A percentile compares a stretch with the other conserved stretches of the same genome.
Conservation (phyloP, 345 rosid genomes). For the Syzygium grande region DNA sequence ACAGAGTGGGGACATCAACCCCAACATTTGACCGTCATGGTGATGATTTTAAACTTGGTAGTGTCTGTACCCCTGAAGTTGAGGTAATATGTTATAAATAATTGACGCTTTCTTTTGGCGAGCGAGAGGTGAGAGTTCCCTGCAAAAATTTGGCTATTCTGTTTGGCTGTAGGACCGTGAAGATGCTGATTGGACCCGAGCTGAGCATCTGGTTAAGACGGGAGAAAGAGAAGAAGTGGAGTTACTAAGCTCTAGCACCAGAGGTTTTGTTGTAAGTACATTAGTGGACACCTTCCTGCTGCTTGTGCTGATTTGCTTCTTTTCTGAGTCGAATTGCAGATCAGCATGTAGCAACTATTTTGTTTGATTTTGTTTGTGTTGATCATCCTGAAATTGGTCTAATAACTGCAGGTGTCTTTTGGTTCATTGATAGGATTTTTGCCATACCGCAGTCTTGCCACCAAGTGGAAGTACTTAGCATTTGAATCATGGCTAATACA, state of each 20-base stretch:
- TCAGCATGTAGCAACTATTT: background rate
- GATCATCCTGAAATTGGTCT: conserved; percentile 1
- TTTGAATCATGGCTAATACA: conserved; percentile 90
- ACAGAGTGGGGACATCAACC: background rate
- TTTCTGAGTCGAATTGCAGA: background rate
- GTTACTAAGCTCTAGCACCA: conserved; percentile 63
- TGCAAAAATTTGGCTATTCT: conserved; percentile 6
- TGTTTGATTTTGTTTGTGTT: background rate
- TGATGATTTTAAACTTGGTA: background rate
- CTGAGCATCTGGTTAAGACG: conserved; percentile 46
- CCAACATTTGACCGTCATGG: conserved; percentile 10
- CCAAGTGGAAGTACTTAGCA: conserved; percentile 80
- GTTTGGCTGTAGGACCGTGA: conserved; percentile 37
- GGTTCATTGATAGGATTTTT: conserved; percentile 82
- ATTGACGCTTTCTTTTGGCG: conserved; percentile 2
- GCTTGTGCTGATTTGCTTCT: background rate
- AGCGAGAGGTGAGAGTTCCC: background rate
- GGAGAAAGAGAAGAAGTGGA: conserved; percentile 66
- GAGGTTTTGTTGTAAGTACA: conserved; percentile 79
- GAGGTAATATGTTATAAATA: conserved; percentile 3
- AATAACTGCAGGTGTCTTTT: conserved; percentile 57
- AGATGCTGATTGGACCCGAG: conserved; percentile 66
- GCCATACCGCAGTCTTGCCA: conserved; percentile 76
- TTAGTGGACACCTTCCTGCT: background rate
- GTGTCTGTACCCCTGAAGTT: background rate